Evolutionary conservation across 345 rosid genomes (phyloP).

Genomic region (Dimocarpus longan): DNA sequence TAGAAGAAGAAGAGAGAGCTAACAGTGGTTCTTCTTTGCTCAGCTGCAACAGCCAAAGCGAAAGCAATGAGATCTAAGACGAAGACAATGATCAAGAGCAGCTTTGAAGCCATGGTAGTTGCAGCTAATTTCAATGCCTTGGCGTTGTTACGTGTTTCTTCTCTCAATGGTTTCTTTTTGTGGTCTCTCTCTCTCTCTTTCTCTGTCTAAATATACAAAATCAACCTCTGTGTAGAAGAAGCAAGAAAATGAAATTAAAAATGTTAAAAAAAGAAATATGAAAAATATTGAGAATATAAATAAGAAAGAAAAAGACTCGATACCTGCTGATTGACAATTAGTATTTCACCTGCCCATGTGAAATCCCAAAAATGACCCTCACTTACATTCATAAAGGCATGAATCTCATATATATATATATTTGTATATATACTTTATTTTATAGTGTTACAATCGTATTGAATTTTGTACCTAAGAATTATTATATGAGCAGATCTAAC

Average conservation of each 20-base stretch:
- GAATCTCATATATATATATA: too few relatives aligned
- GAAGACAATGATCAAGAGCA: conserved; percentile 62
- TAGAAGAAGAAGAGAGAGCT: conserved; percentile 28
- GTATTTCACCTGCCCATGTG: conserved; percentile 32
- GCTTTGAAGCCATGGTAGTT: conserved; percentile 77
- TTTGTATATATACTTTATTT: too few relatives aligned
- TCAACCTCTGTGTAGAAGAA: conserved; percentile 10
- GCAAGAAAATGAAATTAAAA: not conserved
- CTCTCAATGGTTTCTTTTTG: conserved; percentile 12
- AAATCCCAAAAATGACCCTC: not conserved
- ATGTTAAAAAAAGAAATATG: not conserved
- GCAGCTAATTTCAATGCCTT: conserved; percentile 26
- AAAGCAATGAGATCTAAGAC: conserved; percentile 86
- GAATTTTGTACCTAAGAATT: too few relatives aligned
- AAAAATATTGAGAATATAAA: not conserved
- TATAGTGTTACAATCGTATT: too few relatives aligned
- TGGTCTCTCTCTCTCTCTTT: conserved; percentile 8
- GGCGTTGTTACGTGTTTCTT: conserved; percentile 13
- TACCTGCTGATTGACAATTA: conserved; percentile 38
- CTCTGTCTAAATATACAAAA: conserved; percentile 23
- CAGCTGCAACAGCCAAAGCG: conserved; percentile 92
- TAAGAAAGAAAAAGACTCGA: conserved; percentile 40
- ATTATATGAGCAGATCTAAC: too few relatives aligned
- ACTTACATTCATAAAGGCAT: not conserved
- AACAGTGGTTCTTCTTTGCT: conserved; percentile 94